Evolutionary conservation across 2,329 filamentous ascomycete genomes (phyloP).

Genomic region (Byssochlamys sp.): DNA sequence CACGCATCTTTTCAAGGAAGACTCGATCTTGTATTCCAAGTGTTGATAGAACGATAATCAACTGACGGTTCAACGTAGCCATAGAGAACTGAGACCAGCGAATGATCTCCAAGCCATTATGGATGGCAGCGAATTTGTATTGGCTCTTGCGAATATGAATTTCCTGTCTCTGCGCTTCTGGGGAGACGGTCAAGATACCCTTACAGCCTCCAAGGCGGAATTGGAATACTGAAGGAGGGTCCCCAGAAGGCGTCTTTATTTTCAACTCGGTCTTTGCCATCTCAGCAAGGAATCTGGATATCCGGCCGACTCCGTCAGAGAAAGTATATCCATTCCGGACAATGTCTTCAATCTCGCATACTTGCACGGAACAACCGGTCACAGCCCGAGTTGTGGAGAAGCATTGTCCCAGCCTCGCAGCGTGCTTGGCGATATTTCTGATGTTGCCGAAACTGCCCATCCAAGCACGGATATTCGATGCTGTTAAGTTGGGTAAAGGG

Average conservation of each 20-base stretch:
- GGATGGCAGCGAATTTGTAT: slow-evolving; percentile 67
- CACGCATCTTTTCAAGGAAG: slow-evolving; percentile 58
- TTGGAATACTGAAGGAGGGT: slow-evolving; percentile 72
- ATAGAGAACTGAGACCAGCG: slow-evolving; percentile 65
- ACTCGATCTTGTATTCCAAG: slow-evolving; percentile 60
- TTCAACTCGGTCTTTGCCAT: slow-evolving; percentile 64
- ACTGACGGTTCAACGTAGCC: slow-evolving; percentile 79
- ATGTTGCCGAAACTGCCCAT: slow-evolving; percentile 83
- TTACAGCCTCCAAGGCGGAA: slow-evolving; percentile 90
- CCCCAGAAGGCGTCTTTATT: slow-evolving; percentile 43
- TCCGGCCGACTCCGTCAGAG: slow-evolving; percentile 85
- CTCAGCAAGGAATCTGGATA: slow-evolving; percentile 67
- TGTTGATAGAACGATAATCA: slow-evolving; percentile 72
- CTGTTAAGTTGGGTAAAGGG: slow-evolving; percentile 55
- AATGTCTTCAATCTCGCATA: slow-evolving; percentile 59
- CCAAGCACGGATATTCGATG: slow-evolving; percentile 67
- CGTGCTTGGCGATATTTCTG: slow-evolving; percentile 74
- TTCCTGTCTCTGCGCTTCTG: slow-evolving; percentile 55
- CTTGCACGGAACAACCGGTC: slow-evolving; percentile 49
- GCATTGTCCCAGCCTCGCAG: slow-evolving; percentile 82
- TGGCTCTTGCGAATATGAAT: slow-evolving; percentile 77
- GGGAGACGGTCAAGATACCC: slow-evolving; percentile 70
- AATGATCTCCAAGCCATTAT: slow-evolving; percentile 74
- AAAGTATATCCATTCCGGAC: slow-evolving; percentile 61
- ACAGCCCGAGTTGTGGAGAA: slow-evolving; percentile 86